A percentile compares a stretch with the other conserved stretches of the same genome.
These are phyloP conservation scores for Fraxinus sp. DNA, from an alignment of 305 asterid species.

Conservation along the genomic window DNA sequence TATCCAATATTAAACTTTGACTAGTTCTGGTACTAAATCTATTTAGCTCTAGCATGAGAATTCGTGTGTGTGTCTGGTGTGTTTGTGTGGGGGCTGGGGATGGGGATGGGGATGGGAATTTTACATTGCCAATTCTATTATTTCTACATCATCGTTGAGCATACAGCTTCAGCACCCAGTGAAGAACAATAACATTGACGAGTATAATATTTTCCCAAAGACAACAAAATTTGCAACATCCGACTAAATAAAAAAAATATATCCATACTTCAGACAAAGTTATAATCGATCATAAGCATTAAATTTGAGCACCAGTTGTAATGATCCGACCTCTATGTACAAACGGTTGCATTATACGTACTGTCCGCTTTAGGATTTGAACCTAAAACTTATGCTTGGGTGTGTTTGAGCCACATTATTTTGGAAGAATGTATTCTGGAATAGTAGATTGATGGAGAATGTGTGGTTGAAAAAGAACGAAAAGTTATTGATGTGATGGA, in stretches of 20 bases:
- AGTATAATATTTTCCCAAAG: not conserved
- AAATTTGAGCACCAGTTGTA: constrained; percentile 1
- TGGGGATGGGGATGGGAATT: not conserved
- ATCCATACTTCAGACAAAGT: not conserved
- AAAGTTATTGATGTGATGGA: no score
- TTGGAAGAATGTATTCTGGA: no score
- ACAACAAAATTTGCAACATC: not conserved
- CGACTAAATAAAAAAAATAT: not conserved
- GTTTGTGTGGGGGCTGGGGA: not conserved
- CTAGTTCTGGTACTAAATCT: not conserved
- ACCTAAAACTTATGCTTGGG: no score
- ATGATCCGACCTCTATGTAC: no score
- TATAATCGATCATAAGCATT: constrained; percentile 1
- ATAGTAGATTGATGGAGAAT: no score
- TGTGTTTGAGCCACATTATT: no score
- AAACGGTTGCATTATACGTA: no score
- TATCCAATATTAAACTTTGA: not conserved
- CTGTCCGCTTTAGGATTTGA: no score
- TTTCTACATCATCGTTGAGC: not conserved
- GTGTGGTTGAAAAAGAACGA: no score
- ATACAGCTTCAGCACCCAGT: not conserved
- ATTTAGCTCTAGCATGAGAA: not conserved
- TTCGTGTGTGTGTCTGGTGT: not conserved
- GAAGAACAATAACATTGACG: not conserved
- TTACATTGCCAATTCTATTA: not conserved